These are phyloP conservation scores for Beta lomatogona DNA, from an alignment of 179 eudicot species.

Conservation along the genomic window DNA sequence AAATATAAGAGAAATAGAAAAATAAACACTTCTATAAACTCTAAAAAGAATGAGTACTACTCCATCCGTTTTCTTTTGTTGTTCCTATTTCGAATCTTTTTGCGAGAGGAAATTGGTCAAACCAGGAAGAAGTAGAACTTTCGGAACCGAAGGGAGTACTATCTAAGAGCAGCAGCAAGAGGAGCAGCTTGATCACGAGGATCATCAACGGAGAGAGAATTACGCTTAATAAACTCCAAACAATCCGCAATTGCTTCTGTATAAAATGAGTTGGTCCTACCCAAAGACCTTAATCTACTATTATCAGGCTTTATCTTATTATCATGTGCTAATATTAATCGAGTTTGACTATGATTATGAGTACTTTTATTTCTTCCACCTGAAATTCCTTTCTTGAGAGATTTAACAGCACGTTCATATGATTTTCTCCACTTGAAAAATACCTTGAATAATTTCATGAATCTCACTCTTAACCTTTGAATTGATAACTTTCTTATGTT, in stretches of 20 bases:
- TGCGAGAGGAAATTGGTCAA: too few relatives aligned
- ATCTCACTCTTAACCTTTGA: conserved; percentile 32
- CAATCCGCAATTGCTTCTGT: conserved; percentile 75
- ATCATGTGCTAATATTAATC: background rate
- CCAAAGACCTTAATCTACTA: conserved; percentile 39
- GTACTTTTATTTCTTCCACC: background rate
- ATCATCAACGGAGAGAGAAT: conserved; percentile 51
- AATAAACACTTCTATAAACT: too few relatives aligned
- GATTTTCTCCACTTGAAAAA: conserved; percentile 36
- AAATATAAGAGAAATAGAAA: background rate
- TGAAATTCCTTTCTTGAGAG: conserved; percentile 17
- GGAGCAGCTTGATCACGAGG: conserved; percentile 23
- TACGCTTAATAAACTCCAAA: conserved; percentile 68
- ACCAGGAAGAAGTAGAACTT: too few relatives aligned
- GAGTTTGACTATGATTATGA: background rate
- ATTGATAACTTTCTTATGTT: conserved; percentile 37
- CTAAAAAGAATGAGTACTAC: too few relatives aligned
- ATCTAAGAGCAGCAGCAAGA: conserved; percentile 16
- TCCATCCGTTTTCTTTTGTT: too few relatives aligned
- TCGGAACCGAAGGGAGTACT: background rate
- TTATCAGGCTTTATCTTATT: background rate
- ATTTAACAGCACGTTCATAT: conserved; percentile 27
- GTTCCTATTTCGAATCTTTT: too few relatives aligned
- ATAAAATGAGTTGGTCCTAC: conserved; percentile 58
- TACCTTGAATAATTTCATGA: conserved; percentile 34